These are phyloP conservation scores for Aphanomyces stellatus DNA, from an alignment of 352 stramenopile species.

Conservation along the genomic window DNA sequence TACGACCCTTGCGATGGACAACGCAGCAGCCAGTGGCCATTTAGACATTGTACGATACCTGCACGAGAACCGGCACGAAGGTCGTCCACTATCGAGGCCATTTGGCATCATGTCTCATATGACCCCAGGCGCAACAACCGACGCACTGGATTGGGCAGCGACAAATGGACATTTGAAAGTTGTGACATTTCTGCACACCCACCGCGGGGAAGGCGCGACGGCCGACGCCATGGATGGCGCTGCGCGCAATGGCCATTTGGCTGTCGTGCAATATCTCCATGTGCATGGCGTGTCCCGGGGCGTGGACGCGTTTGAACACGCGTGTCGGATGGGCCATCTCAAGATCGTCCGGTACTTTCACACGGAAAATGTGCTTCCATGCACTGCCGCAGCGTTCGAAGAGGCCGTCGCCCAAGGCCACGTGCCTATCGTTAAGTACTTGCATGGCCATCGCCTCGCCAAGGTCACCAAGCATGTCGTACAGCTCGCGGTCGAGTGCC, in stretches of 20 bases:
- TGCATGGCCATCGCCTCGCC: conserved; percentile 1
- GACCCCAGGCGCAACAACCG: neutral
- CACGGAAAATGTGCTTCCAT: neutral
- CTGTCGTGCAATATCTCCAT: conserved; percentile 11
- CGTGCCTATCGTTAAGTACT: conserved; percentile 14
- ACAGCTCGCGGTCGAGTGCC: neutral
- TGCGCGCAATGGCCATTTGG: conserved; percentile 4
- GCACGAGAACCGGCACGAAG: conserved; percentile 13
- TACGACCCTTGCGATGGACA: conserved; percentile 14
- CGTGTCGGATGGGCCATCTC: conserved; percentile 6
- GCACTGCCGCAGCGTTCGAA: neutral
- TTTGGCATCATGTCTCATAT: too few relatives aligned
- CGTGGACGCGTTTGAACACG: neutral
- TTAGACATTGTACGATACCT: conserved; percentile 17
- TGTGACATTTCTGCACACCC: conserved; percentile 11
- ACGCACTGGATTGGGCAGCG: conserved; percentile 14
- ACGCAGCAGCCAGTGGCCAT: conserved; percentile 10
- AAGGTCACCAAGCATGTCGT: conserved; percentile 5
- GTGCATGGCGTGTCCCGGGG: neutral
- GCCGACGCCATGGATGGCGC: conserved; percentile 8
- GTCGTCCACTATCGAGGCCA: too few relatives aligned
- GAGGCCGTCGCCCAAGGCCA: neutral
- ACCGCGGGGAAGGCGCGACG: conserved; percentile 13
- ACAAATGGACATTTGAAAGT: conserved; percentile 19
- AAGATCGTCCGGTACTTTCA: conserved; percentile 17